phyloP scores from a whole-genome alignment of 345 rosid species.

The Schrenkiella parvula region DNA sequence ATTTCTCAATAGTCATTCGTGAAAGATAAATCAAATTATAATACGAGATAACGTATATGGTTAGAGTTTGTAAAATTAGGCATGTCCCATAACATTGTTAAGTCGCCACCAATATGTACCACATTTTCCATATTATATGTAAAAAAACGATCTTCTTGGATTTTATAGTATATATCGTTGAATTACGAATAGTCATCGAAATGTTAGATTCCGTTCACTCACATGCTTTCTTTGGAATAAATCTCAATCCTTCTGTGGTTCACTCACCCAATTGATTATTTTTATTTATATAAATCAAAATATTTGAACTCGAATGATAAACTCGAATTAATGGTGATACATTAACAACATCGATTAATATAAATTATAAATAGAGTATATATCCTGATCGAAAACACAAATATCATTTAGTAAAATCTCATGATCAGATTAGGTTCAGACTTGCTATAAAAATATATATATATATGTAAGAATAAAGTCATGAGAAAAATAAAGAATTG shows the following conservation, averaged over 20 bases:
- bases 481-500: background rate
- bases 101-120: constrained; percentile 14
- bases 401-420: background rate
- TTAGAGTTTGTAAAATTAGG: constrained; percentile 19
- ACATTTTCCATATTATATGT: background rate
- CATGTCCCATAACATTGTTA: constrained; percentile 20
- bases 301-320: background rate
- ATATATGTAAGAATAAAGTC: background rate
- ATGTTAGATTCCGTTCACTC: constrained; percentile 25
- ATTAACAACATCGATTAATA: background rate
- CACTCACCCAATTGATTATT: background rate
- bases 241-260: background rate
- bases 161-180: constrained; percentile 2
- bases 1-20: background rate
- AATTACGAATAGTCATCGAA: constrained; percentile 1
- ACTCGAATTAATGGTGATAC: background rate
- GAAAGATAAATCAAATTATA: background rate
- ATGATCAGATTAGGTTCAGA: background rate
- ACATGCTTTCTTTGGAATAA: constrained; percentile 5
- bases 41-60: background rate
- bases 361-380: background rate
- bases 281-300: background rate
- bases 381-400: background rate
- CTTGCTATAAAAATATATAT: background rate
- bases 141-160: background rate